Conservation (phyloP, 768 basidiomycete species). For the Kwoniella sp. region DNA sequence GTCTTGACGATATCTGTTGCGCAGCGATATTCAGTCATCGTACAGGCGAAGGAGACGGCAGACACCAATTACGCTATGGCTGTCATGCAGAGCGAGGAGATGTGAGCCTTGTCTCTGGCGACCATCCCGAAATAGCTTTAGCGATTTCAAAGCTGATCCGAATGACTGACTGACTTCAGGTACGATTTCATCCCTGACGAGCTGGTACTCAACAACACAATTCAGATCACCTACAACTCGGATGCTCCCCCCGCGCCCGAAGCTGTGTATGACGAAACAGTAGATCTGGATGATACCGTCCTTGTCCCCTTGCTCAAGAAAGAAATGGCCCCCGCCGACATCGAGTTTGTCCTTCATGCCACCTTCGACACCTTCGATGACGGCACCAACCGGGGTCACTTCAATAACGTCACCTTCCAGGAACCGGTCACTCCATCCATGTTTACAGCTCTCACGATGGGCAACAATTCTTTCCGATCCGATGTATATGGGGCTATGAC, state of each 20-base stretch:
- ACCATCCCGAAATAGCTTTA: no score
- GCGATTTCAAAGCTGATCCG: not conserved
- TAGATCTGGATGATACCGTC: slow-evolving; percentile 23
- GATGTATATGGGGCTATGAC: slow-evolving; percentile 77
- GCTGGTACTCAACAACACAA: slow-evolving; percentile 79
- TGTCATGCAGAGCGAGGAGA: slow-evolving; percentile 69
- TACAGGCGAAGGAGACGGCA: slow-evolving; percentile 85
- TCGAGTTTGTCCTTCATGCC: slow-evolving; percentile 70
- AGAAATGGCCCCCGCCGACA: slow-evolving; percentile 60
- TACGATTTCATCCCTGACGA: slow-evolving; percentile 78
- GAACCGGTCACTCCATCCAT: slow-evolving; percentile 68
- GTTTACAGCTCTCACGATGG: slow-evolving; percentile 75
- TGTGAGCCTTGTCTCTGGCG: no score
- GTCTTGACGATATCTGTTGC: slow-evolving; percentile 76
- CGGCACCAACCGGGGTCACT: slow-evolving; percentile 54
- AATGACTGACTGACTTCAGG: slow-evolving; percentile 60
- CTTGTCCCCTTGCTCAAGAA: slow-evolving; percentile 63
- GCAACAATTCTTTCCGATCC: slow-evolving; percentile 61
- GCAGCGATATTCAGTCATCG: slow-evolving; percentile 89
- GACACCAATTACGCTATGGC: slow-evolving; percentile 76
- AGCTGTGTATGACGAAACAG: slow-evolving; percentile 57
- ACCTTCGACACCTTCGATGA: slow-evolving; percentile 72
- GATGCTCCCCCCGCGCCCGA: slow-evolving; percentile 62
- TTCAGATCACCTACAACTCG: slow-evolving; percentile 74
- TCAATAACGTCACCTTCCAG: slow-evolving; percentile 60